Conservation (phyloP, 768 basidiomycete species). For the Amylocystis lapponica region DNA sequence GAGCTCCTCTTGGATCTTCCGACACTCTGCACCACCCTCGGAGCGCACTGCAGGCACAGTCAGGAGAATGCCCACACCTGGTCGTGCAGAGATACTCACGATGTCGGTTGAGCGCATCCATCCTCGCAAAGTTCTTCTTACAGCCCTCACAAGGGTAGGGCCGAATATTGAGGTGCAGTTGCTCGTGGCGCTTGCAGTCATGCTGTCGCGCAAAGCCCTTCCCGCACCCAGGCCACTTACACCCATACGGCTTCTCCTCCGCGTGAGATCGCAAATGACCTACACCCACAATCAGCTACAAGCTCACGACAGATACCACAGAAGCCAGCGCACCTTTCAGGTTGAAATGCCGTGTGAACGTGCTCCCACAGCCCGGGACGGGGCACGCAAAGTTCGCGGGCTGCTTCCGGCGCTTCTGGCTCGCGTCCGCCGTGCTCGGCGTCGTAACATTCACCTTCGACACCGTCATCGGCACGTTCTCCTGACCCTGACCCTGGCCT, state of each 20-base stretch:
- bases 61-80: neutral
- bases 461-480: constrained; percentile 17
- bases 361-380: constrained; percentile 92
- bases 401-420: constrained; percentile 78
- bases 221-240: constrained; percentile 90
- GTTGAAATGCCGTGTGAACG: constrained; percentile 95
- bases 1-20: constrained; percentile 33
- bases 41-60: constrained; percentile 51
- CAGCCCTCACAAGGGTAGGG: constrained; percentile 94
- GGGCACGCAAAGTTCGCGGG: constrained; percentile 88
- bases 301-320: constrained; percentile 7
- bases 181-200: constrained; percentile 95
- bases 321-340: constrained; percentile 59
- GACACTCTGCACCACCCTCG: constrained; percentile 78
- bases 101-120: constrained; percentile 94
- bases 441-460: constrained; percentile 85
- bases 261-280: constrained; percentile 94
- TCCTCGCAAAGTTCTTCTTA: constrained; percentile 86
- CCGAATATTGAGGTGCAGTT: constrained; percentile 86
- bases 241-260: constrained; percentile 92
- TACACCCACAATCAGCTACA: constrained; percentile 21
- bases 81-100: constrained; percentile 44
- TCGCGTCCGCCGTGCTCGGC: constrained; percentile 82
- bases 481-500: constrained; percentile 12
- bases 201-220: constrained; percentile 94